Base-by-base conservation (phyloP, 352 stramenopile species). In the Pythium volutum region DNA sequence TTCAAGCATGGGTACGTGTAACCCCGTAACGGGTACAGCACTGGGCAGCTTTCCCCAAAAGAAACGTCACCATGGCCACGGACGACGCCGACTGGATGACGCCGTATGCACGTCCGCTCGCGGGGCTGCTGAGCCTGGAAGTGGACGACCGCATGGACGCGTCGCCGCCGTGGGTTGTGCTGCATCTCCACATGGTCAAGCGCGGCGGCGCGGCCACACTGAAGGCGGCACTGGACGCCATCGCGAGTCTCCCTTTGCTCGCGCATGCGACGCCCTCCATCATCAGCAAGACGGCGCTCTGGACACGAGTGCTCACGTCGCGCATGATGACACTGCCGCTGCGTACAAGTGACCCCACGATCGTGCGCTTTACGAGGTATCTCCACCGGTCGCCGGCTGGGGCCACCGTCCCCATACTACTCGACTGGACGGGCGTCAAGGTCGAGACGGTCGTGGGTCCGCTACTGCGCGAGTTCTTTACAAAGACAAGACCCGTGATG, bases 261-360 rank as follows among this genome's bases (percentile, higher is more conserved):
- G 6, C 27, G 16, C 25, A 15, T 25, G 53, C 14, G 8, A 36
- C 22, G 12, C 16, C 23, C 25, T 55, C 55, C 5, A 4, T n/a
- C 7, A 50, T 23, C 7, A 14, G 34, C 9, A 45, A 38, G 23
- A 34, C 34, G 16, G 26, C 25, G 41, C 53, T 48, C 22, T 55
- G 45, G 45, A 49, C 38, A 18, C 22, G n/a, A 0, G 25, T 62
- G 26, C 55, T 62, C 22, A 55, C 34, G 43, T 62, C 55, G 18
- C 43, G 43, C 20, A 48, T 55, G 55, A 62, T 62, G 55, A 23
- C 33, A 34, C 36, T 43, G 8, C 55, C 55, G 1, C 23, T 62
- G 46, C 34, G 45, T 11, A 10, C 22, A 29, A 27, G 14, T 10
- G 31, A 49, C 25, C 7, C 16, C 2, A 22, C 11, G 33, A 8